Conservation (phyloP, 768 basidiomycete genomes). For the Amanita polypyramis region DNA sequence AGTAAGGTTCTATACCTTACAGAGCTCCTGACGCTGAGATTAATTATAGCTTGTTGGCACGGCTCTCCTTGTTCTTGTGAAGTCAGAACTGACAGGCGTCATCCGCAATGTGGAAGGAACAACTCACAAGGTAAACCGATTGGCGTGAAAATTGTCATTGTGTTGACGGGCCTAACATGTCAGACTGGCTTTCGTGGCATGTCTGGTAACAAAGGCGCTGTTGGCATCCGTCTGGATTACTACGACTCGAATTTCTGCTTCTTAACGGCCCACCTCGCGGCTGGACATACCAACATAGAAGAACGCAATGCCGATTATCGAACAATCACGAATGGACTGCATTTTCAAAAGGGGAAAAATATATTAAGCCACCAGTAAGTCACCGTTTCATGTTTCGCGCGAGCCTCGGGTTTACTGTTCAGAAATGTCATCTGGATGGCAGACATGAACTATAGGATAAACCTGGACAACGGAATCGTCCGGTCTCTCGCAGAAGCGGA, state of each 20-base stretch:
- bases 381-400: not conserved
- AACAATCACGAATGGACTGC: slow-evolving; percentile 75
- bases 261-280: slow-evolving; percentile 90
- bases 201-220: slow-evolving; percentile 96
- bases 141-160: not conserved
- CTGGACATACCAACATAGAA: slow-evolving; percentile 84
- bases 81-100: slow-evolving; percentile 60
- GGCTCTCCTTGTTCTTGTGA: slow-evolving; percentile 78
- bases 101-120: slow-evolving; percentile 91
- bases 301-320: slow-evolving; percentile 90
- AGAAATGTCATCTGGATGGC: slow-evolving; percentile 93
- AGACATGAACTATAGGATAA: slow-evolving; percentile 93
- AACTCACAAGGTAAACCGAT: slow-evolving; percentile 63
- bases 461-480: slow-evolving; percentile 75
- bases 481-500: slow-evolving; percentile 52
- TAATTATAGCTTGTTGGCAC: slow-evolving; percentile 80
- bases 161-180: slow-evolving; percentile 3
- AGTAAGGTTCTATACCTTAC: slow-evolving; percentile 20
- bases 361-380: slow-evolving; percentile 85
- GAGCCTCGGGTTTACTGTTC: slow-evolving; percentile 3
- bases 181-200: slow-evolving; percentile 88
- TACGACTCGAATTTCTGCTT: slow-evolving; percentile 91
- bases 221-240: slow-evolving; percentile 87
- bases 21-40: slow-evolving; percentile 5
- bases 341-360: slow-evolving; percentile 83